Evolutionary conservation across 2,329 filamentous ascomycete species (phyloP).

Genomic region (Alternaria panax): DNA sequence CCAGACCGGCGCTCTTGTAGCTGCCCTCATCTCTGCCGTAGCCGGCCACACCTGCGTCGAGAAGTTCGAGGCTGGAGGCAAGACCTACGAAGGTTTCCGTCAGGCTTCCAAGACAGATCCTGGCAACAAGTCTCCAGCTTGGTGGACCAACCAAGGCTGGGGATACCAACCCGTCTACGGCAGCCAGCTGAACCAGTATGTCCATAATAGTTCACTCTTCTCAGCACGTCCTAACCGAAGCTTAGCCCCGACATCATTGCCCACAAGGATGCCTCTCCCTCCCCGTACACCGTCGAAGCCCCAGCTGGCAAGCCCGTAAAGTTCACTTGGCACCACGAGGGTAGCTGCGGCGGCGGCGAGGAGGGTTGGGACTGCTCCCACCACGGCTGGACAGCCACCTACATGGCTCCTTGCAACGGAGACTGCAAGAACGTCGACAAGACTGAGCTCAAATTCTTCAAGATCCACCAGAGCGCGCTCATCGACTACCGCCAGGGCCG

Average conservation of each 20-base stretch:
- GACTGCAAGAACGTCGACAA: conserved; percentile 44
- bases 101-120: conserved; percentile 35
- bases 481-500: conserved; percentile 40
- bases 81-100: conserved; percentile 41
- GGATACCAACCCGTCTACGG: conserved; percentile 42
- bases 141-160: conserved; percentile 46
- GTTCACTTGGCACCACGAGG: conserved; percentile 43
- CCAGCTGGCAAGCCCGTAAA: conserved; percentile 41
- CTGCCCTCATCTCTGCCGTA: conserved; percentile 35
- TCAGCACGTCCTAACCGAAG: neutral
- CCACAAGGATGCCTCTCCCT: conserved; percentile 40
- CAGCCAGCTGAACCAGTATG: conserved; percentile 28
- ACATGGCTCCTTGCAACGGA: conserved; percentile 43
- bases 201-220: neutral
- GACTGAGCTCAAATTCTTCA: conserved; percentile 44
- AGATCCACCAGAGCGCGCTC: conserved; percentile 41
- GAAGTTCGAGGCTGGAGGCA: conserved; percentile 34
- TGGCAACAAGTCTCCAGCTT: conserved; percentile 39
- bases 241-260: conserved; percentile 39
- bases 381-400: conserved; percentile 45
- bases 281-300: conserved; percentile 38
- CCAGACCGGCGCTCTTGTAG: conserved; percentile 36
- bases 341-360: conserved; percentile 32
- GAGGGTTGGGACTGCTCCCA: conserved; percentile 46
- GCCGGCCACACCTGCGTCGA: conserved; percentile 40